Base-by-base conservation (phyloP, 139 green algal genomes). In the Medakamo hakoo region DNA sequence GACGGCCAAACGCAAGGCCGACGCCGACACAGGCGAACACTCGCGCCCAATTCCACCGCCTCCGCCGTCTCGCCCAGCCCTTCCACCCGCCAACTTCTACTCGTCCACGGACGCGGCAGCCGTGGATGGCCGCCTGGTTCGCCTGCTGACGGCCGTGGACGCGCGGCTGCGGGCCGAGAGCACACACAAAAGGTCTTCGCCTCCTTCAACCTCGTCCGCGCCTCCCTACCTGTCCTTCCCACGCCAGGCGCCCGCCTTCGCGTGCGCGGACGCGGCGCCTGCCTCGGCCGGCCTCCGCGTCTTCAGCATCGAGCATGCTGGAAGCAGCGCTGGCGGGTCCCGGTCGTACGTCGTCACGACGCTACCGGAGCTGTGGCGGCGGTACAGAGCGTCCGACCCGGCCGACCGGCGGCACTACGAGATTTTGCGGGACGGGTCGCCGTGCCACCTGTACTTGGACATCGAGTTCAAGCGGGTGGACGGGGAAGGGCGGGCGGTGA, bases 371-470 rank as follows among this genome's bases (percentile, higher is more conserved):
- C 58, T 79, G 30, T 84, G 78, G 78, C 27, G 28, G 18, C 24
- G 30, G n/a, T 77, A 69, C 62, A 55, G 30, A 2, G 31, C 27
- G n/a, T 62, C 48, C 1, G 22, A 30, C 28, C 52, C 58, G 22
- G 22, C 65, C 24, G 55, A 60, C 9, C 71, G 71, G 2, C 78
- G 82, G 63, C 82, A 63, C 68, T 84, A 84, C 32, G 78, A 84
- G 73, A 72, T 79, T 55, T 65, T 95, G 4, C 74, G 75, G 2
- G 78, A 79, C 30, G 67, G 74, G 24, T 60, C 63, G 27, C 87
- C 88, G 19, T 91, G 84, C 71, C 86, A 95, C 72, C 62, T 95
- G 52, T 95, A 94, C 78, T 89, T 92, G 63, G 88, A 95, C 69
- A 56, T 94, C 3, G 88, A 95, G 71, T 94, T 73, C 68, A 64